Percentiles rank a stretch among this genome's conserved stretches.
Evolutionary conservation across 768 basidiomycete genomes (phyloP).

Genomic region (Epithele typhae): DNA sequence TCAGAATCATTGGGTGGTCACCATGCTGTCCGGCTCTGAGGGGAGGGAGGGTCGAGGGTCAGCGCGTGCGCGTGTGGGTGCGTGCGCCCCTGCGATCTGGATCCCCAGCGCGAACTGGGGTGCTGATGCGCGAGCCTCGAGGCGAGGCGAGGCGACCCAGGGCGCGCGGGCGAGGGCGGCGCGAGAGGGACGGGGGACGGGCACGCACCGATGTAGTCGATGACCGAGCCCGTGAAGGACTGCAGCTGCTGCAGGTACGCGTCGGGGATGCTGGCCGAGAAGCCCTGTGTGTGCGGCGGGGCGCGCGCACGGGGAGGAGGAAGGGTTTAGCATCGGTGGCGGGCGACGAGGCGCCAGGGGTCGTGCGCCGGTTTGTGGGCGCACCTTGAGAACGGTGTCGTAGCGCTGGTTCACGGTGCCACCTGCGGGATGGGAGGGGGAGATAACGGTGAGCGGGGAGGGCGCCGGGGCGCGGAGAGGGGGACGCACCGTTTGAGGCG

Average conservation of each 20-base stretch:
- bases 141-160: background rate
- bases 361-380: background rate
- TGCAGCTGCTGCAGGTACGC: conserved; percentile 31
- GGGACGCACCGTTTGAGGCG: conserved; percentile 31
- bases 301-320: background rate
- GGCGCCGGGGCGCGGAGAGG: background rate
- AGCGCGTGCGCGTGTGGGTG: conserved; percentile 1
- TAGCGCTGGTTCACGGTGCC: conserved; percentile 41
- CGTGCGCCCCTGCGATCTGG: background rate
- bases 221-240: conserved; percentile 27
- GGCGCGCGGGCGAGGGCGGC: background rate
- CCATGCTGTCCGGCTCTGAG: conserved; percentile 39
- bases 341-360: background rate
- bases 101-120: background rate
- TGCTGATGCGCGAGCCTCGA: too few species aligned
- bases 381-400: conserved; percentile 36
- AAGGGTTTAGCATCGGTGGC: too few species aligned
- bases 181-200: background rate
- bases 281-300: conserved; percentile 32
- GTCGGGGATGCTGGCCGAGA: conserved; percentile 37
- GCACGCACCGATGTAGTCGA: conserved; percentile 45
- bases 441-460: background rate
- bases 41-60: background rate
- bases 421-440: conserved; percentile 23
- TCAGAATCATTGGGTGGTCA: conserved; percentile 38